phyloP scores from a whole-genome alignment of 306 rosid species.

The Inga leiocalycina region DNA sequence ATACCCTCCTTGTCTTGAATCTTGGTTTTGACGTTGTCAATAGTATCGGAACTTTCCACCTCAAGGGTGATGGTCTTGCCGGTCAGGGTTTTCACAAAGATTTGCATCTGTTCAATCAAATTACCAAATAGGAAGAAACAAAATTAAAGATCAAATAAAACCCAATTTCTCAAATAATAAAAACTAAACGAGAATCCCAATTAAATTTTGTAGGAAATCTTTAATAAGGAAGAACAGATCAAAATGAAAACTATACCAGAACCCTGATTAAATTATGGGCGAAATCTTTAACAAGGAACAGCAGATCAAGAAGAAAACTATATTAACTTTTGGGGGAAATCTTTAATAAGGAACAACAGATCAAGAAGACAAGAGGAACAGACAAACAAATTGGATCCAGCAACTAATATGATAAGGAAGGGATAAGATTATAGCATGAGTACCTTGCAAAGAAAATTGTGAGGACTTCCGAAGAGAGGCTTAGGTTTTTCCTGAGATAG shows the following conservation, averaged over 20 bases:
- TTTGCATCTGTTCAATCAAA: constrained; percentile 7
- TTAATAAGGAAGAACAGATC: background rate
- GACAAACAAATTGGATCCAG: background rate
- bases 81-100: constrained; percentile 12
- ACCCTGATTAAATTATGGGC: no score
- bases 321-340: no score
- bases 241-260: no score
- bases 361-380: background rate
- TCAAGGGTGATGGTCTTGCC: constrained; percentile 21
- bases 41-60: constrained; percentile 13
- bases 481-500: background rate
- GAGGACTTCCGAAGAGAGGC: background rate
- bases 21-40: constrained; percentile 5
- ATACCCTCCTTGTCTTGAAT: constrained; percentile 8
- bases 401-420: background rate
- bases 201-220: background rate
- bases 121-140: background rate
- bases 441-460: background rate
- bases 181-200: background rate
- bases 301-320: no score
- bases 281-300: no score
- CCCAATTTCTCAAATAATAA: background rate
- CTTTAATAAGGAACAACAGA: background rate
- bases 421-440: background rate
- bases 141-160: background rate